phyloP scores from a whole-genome alignment of 2,329 filamentous ascomycete species.

The Orbilia ellipsospora region DNA sequence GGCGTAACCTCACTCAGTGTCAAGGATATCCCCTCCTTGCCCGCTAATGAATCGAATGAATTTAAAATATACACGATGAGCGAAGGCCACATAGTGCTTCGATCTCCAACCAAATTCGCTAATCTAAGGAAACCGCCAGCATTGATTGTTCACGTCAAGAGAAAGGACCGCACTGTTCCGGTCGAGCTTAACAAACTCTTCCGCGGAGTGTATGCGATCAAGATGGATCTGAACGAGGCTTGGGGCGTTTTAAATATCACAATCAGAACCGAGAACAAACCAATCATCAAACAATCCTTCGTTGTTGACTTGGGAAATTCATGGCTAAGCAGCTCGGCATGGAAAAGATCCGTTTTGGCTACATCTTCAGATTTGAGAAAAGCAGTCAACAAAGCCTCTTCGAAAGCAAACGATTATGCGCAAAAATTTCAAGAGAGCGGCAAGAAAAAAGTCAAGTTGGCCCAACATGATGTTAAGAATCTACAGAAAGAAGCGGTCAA shows the following conservation, averaged over 20 bases:
- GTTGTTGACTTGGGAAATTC: constrained; percentile 70
- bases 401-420: constrained; percentile 58
- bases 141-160: constrained; percentile 66
- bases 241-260: constrained; percentile 71
- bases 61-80: constrained; percentile 69
- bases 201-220: constrained; percentile 66
- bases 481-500: constrained; percentile 48
- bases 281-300: constrained; percentile 72
- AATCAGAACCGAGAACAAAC: constrained; percentile 70
- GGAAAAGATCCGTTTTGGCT: constrained; percentile 61
- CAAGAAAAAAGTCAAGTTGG: constrained; percentile 42
- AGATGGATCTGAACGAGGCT: constrained; percentile 67
- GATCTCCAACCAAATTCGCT: constrained; percentile 64
- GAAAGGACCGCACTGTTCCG: constrained; percentile 63
- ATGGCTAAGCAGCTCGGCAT: constrained; percentile 65
- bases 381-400: constrained; percentile 57
- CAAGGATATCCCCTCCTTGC: constrained; percentile 47
- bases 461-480: constrained; percentile 35
- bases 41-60: constrained; percentile 60
- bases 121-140: constrained; percentile 64
- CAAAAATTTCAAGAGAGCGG: constrained; percentile 57
- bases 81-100: constrained; percentile 68
- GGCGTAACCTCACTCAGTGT: constrained; percentile 44
- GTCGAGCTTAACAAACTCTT: constrained; percentile 67
- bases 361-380: constrained; percentile 57